Base-by-base conservation (phyloP, 2,329 filamentous ascomycete genomes). In the Diplodia mutila region DNA sequence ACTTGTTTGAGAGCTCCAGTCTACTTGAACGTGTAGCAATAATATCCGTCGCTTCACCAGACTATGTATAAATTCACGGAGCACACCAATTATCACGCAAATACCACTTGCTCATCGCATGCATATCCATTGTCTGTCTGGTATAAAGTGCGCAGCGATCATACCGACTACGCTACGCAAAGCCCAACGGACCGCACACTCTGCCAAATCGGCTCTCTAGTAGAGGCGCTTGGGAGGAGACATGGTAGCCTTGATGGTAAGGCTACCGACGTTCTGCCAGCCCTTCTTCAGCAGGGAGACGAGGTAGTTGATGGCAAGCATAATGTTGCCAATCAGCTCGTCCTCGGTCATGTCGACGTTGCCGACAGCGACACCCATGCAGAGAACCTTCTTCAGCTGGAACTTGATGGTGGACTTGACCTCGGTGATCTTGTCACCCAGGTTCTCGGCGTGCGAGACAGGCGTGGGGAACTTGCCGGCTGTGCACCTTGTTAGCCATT, bases 331-430 rank as follows among this genome's bases (percentile, higher is more conserved):
- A 76, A 99, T 90, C 75, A 99, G 87, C 88, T 97, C 92, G 80
- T 99, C 95, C 86, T 93, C 86, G 74, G 88, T 91, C 95, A 99
- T 99, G 79, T 90, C 93, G 78, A 99, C 95, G 85, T 99, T 97
- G 82, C 95, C 95, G 80, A 99, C 92, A 77, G 95, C 95, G 82
- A 98, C 94, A 91, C 94, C 95, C 90, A 99, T 94, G 89, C 95
- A 99, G 77, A 99, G 89, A 83, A 99, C 95, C 92, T 99, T 99
- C 93, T 99, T 99, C 80, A 99, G 89, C 90, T 99, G 94, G 91
- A 99, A 99, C 91, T 99, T 99, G 91, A 99, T 98, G 85, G 95
- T 99, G 78, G 93, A 97, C 91, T 97, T 98, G 89, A 99, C 94
- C 84, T 99, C 95, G 86, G 87, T 97, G 88, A 98, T 93, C 91